A percentile compares a stretch with the other conserved stretches of the same genome.
Conservation (phyloP, 805 yeast species). For the Blastobotrys muscicola region DNA sequence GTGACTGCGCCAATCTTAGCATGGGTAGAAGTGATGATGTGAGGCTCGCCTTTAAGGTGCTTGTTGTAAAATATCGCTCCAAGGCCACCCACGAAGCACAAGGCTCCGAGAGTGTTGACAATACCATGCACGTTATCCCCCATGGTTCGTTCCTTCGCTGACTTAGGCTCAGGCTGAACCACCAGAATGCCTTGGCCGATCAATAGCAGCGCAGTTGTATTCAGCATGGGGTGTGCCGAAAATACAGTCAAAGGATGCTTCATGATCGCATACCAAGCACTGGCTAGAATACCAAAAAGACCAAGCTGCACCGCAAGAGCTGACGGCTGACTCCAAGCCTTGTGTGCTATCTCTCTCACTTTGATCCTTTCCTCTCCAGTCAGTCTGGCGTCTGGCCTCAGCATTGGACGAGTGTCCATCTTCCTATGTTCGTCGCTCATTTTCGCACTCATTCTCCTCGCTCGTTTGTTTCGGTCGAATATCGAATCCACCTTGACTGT, state of each 20-base stretch:
- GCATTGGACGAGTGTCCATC: too few relatives aligned
- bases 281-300: too few relatives aligned
- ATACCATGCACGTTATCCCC: slow-evolving; percentile 22
- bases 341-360: too few relatives aligned
- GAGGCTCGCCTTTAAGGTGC: slow-evolving; percentile 17
- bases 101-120: slow-evolving; percentile 15
- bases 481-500: too few relatives aligned
- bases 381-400: too few relatives aligned
- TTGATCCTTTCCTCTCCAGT: too few relatives aligned
- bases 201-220: slow-evolving; percentile 16
- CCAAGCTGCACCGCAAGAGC: too few relatives aligned
- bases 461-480: too few relatives aligned
- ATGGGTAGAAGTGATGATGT: slow-evolving; percentile 20
- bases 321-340: too few relatives aligned
- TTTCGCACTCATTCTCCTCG: too few relatives aligned
- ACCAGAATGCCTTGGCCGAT: slow-evolving; percentile 20
- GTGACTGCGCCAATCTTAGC: slow-evolving; percentile 20
- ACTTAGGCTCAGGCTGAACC: slow-evolving; percentile 19
- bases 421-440: too few relatives aligned
- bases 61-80: slow-evolving; percentile 19
- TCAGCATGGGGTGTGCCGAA: slow-evolving; percentile 21
- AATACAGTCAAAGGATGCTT: slow-evolving; percentile 8
- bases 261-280: background rate
- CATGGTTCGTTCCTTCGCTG: slow-evolving; percentile 16
- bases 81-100: slow-evolving; percentile 14